Percentiles rank a stretch among this genome's conserved stretches.
Evolutionary conservation across 2,329 filamentous ascomycete genomes (phyloP).

Genomic region (Nothophoma quercina): DNA sequence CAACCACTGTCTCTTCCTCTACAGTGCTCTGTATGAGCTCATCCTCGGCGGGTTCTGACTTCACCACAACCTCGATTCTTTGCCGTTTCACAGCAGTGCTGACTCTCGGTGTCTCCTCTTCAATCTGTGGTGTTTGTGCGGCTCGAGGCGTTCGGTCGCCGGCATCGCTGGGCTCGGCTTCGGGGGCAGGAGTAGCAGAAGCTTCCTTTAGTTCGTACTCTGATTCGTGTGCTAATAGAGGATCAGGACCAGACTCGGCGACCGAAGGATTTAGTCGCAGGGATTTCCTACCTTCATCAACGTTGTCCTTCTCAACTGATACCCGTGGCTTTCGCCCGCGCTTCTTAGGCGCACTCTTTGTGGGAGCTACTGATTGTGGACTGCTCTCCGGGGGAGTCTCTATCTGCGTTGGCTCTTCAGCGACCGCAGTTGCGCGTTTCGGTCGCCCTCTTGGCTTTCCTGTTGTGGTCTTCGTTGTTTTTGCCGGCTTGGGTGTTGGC

Average conservation of each 20-base stretch:
- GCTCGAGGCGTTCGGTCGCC: constrained; percentile 11
- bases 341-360: constrained; percentile 62
- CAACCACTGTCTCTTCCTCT: constrained; percentile 60
- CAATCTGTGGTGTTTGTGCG: constrained; percentile 5
- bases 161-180: constrained; percentile 7
- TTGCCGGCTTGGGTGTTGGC: constrained; percentile 21
- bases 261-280: constrained; percentile 61
- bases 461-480: constrained; percentile 32
- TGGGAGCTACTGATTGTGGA: constrained; percentile 43
- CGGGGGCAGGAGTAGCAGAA: constrained; percentile 8
- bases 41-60: constrained; percentile 56
- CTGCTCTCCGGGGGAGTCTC: constrained; percentile 65
- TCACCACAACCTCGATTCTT: constrained; percentile 5
- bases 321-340: constrained; percentile 57
- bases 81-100: constrained; percentile 61
- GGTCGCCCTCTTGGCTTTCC: constrained; percentile 52
- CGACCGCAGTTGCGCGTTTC: constrained; percentile 54
- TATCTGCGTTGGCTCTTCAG: constrained; percentile 70
- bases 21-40: constrained; percentile 66
- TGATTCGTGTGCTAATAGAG: constrained; percentile 63
- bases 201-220: constrained; percentile 45
- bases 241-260: constrained; percentile 66
- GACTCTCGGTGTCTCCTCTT: constrained; percentile 6
- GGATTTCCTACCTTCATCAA: constrained; percentile 49
- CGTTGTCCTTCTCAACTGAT: constrained; percentile 50